Evolutionary conservation across 2,329 filamentous ascomycete species (phyloP), one percentile per base, ranked within the genome.

Genomic region (Aplosporella prunicola): DNA sequence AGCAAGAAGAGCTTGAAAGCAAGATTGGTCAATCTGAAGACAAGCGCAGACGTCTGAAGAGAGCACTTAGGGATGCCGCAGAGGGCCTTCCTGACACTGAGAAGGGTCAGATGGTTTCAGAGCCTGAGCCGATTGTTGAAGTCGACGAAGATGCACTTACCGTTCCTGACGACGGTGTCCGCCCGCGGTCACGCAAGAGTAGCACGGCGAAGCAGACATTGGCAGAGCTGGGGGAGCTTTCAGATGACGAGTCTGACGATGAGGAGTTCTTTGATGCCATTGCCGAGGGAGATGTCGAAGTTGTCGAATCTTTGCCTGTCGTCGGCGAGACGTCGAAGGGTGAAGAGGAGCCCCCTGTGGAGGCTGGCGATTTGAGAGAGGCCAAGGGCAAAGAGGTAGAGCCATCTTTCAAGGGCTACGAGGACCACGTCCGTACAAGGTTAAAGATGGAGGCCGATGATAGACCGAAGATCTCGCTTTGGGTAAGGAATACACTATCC

Each of bases 251-350:
- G 37, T 84, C 79, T 3, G 82, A 83, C 22, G 86, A 86, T 32
- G 82, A 94, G 35, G 89, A 96, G 55, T 98, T 98, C 58, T 98
- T 96, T 50, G 91, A 98, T 62, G 91, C 91, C 7, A 81, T 98
- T 5, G 91, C 93, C 58, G 84, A 88, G 27, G 91, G 91, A 10
- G 83, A 91, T 51, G 84, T 96, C 11, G 80, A 93, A 48, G 78
- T 93, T 5, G 67, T 81, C 4, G 76, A 80, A 41, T n/a, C 30
- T 7, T 69, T 85, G 63, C 76, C 80, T 10, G 46, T 50, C 4
- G 67, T 20, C 60, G 13, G 9, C 13, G 38, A 34, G 18, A 28
- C 26, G 6, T 67, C 26, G 59, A 72, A 49, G 32, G 47, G 43
- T 1, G 44, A 40, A 5, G 47, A 53, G 14, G 32, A 40, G 8